phyloP scores from a whole-genome alignment of 2,329 filamentous ascomycete genomes.

The Boeremia exigua region DNA sequence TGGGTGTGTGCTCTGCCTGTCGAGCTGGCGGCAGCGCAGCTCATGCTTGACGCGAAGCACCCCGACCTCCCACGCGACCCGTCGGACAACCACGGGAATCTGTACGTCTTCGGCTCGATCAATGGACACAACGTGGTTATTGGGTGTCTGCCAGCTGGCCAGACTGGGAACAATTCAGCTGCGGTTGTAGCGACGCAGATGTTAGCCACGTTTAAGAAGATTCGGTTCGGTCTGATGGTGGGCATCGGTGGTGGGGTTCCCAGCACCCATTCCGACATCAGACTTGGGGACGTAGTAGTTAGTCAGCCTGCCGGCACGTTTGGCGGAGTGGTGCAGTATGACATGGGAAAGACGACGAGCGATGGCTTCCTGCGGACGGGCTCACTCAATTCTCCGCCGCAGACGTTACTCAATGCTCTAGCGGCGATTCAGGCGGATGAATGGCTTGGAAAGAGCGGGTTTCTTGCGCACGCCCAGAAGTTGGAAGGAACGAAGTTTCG shows the following conservation, averaged over 20 bases:
- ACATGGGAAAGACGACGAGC: constrained; percentile 18
- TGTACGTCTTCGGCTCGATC: constrained; percentile 32
- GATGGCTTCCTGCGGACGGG: constrained; percentile 13
- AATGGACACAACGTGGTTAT: constrained; percentile 42
- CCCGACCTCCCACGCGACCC: not conserved
- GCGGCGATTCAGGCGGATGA: constrained; percentile 6
- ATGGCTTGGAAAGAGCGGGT: not conserved
- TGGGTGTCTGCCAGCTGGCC: constrained; percentile 25
- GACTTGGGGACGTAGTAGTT: constrained; percentile 35
- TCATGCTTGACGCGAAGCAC: constrained; percentile 11
- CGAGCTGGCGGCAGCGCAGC: constrained; percentile 20
- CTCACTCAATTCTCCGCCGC: constrained; percentile 17
- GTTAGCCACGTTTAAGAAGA: constrained; percentile 37
- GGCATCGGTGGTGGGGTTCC: constrained; percentile 50
- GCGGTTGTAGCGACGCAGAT: constrained; percentile 43
- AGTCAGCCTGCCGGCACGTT: constrained; percentile 19
- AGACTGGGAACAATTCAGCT: constrained; percentile 43
- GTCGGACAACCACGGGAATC: constrained; percentile 29
- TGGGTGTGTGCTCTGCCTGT: constrained; percentile 24
- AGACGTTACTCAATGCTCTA: constrained; percentile 18
- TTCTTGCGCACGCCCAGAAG: not conserved
- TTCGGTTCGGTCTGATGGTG: constrained; percentile 52
- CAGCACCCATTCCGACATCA: constrained; percentile 22
- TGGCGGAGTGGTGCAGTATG: constrained; percentile 30
- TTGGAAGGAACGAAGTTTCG: not conserved